These are phyloP conservation scores for Penicillium atrosanguineum DNA, from an alignment of 495 filamentous ascomycete species.

Conservation along the genomic window DNA sequence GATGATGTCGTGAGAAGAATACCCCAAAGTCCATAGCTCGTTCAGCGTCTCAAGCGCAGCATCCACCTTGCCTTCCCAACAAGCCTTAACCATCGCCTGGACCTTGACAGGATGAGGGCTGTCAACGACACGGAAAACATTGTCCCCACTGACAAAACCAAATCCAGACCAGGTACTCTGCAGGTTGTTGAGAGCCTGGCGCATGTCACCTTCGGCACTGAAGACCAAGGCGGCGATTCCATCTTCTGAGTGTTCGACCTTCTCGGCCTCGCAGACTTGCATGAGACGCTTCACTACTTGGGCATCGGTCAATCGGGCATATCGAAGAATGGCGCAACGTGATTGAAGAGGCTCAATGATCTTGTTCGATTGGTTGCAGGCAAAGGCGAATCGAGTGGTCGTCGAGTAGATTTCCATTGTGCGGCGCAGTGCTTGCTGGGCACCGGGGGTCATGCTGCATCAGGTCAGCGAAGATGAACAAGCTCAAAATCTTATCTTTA, in stretches of 20 bases:
- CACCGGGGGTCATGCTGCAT: constrained; percentile 84
- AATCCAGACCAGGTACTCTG: constrained; percentile 95
- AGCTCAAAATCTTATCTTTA: not conserved
- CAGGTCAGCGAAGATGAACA: not conserved
- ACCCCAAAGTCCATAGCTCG: constrained; percentile 89
- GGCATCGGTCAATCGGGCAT: constrained; percentile 84
- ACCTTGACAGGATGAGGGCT: constrained; percentile 96
- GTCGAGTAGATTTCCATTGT: constrained; percentile 99
- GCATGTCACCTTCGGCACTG: constrained; percentile 97
- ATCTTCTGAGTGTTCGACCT: constrained; percentile 85
- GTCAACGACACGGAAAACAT: constrained; percentile 98
- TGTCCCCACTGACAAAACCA: constrained; percentile 94
- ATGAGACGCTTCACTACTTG: constrained; percentile 87
- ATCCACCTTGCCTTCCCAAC: constrained; percentile 88
- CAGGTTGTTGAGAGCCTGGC: constrained; percentile 98
- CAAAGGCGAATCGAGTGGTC: constrained; percentile 96
- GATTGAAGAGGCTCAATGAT: constrained; percentile 99
- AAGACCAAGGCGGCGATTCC: constrained; percentile 94
- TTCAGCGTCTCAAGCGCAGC: constrained; percentile 80
- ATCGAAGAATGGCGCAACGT: constrained; percentile 93
- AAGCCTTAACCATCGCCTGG: constrained; percentile 96
- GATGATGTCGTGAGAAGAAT: constrained; percentile 95
- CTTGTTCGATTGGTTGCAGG: constrained; percentile 98
- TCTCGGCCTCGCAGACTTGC: constrained; percentile 89
- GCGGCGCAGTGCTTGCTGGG: constrained; percentile 89